Base-by-base conservation (phyloP, 2,329 filamentous ascomycete genomes). In the Fusarium tjaetaba region DNA sequence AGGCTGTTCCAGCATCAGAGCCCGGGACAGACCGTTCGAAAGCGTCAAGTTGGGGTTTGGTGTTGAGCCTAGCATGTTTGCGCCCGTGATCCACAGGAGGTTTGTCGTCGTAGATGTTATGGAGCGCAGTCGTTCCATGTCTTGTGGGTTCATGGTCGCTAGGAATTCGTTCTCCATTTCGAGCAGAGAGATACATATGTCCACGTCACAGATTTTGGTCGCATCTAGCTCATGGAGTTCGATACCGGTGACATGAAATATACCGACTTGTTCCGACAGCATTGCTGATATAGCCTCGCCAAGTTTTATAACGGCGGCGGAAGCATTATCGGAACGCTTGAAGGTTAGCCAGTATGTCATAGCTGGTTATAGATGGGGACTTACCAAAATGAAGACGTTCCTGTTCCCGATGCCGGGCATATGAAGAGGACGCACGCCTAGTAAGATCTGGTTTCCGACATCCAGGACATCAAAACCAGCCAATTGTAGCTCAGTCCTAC, bases 401-500 rank as follows among this genome's bases (percentile, higher is more conserved):
- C 11, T 51, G 4, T 16, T 5, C 4, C 8, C 48, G 2, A 4
- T 34, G n/a, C 48, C n/a, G 4, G 11, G 4, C 11, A 14, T 20
- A 1, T 34, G 30, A 20, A 36, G n/a, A 14, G 48, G 11, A 36
- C n/a, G 48, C 8, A 51, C 8, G 5, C n/a, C 30, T 4, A 51
- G 16, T 9, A 7, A 14, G 8, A 51, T 24, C 5, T 51, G 48
- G 5, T 32, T 51, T 4, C 48, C 48, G 11, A 10, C 22, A 34
- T 34, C 11, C 2, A 51, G 8, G 15, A 34, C 22, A 34, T 16
- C 10, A 10, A 51, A 6, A 0, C 30, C 48, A 34, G 48, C 48
- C 1, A 0, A 11, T 11, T 24, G 0, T 2, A 34, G 4, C 30
- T n/a, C 15, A 1, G 15, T 10, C 30, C 0, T 14, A 7, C 10